phyloP scores from a whole-genome alignment of 2,329 filamentous ascomycete species.

The Ophiostoma pallidulum region DNA sequence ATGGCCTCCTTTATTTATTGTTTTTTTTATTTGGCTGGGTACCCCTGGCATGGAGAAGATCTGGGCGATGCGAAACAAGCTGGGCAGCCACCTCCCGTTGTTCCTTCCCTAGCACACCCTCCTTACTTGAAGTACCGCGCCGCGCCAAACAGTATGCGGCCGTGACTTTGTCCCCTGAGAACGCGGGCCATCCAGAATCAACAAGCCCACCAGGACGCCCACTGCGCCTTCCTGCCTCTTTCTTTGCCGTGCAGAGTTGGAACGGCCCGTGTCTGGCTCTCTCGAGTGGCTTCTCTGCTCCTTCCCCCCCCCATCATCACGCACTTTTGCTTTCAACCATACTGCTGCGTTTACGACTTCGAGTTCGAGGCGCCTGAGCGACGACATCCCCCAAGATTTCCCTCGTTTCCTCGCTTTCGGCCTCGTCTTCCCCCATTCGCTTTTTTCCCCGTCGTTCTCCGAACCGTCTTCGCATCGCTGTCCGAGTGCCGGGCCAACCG shows the following conservation, averaged over 20 bases:
- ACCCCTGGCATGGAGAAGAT: constrained; percentile 6
- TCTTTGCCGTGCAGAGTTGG: no score
- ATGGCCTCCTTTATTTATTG: not conserved
- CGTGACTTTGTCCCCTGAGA: constrained; percentile 5
- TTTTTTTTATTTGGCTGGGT: constrained; percentile 2
- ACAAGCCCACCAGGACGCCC: constrained; percentile 1
- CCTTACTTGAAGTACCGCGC: constrained; percentile 6
- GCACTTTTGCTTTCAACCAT: no score
- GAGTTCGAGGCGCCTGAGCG: constrained; percentile 5
- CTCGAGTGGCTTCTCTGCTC: not conserved
- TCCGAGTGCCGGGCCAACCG: not conserved
- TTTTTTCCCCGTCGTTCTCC: not conserved
- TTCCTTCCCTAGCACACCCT: not conserved
- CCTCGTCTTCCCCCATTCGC: not conserved
- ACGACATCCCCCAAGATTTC: constrained; percentile 5
- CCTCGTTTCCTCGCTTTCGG: not conserved
- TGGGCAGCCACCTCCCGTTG: not conserved
- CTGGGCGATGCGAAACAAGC: constrained; percentile 2
- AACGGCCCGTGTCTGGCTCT: constrained; percentile 2
- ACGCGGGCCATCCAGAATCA: constrained; percentile 2
- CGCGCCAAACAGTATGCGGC: constrained; percentile 1
- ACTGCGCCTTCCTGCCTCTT: constrained; percentile 2
- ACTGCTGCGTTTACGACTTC: not conserved
- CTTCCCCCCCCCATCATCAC: not conserved
- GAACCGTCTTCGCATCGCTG: constrained; percentile 1